phyloP scores from a whole-genome alignment of 768 basidiomycete species.

The Calvatia gigantea region DNA sequence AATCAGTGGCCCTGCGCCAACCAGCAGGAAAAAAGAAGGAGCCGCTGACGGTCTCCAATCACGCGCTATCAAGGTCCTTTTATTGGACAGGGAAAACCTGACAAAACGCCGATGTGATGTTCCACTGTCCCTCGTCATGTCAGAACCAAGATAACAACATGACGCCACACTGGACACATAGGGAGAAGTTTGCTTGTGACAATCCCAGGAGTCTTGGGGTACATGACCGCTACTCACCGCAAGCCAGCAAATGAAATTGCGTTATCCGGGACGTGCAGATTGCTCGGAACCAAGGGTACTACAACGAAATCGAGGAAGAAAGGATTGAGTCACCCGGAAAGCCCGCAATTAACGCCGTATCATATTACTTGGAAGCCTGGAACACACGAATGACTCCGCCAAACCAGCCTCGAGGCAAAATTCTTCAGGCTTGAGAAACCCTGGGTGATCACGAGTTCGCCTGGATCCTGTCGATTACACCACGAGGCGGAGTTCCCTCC shows the following conservation, averaged over 20 bases:
- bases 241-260: too few species aligned
- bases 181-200: too few species aligned
- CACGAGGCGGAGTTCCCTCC: constrained; percentile 3
- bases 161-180: too few species aligned
- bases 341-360: neutral
- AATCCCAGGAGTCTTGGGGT: too few species aligned
- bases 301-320: neutral
- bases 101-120: neutral
- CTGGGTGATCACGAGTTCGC: constrained; percentile 8
- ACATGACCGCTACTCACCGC: neutral
- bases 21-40: neutral
- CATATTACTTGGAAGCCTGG: constrained; percentile 3
- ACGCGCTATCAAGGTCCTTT: neutral
- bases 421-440: constrained; percentile 2
- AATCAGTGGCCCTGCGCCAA: neutral
- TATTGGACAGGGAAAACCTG: neutral
- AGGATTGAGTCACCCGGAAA: neutral
- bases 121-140: too few species aligned
- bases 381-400: neutral
- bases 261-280: too few species aligned
- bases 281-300: neutral
- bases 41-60: neutral
- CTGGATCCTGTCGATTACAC: neutral
- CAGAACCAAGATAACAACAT: too few species aligned
- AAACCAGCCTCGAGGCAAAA: constrained; percentile 6